Evolutionary conservation across 2,329 filamentous ascomycete species (phyloP).

Genomic region (Paracorniculantispora psalliotae): DNA sequence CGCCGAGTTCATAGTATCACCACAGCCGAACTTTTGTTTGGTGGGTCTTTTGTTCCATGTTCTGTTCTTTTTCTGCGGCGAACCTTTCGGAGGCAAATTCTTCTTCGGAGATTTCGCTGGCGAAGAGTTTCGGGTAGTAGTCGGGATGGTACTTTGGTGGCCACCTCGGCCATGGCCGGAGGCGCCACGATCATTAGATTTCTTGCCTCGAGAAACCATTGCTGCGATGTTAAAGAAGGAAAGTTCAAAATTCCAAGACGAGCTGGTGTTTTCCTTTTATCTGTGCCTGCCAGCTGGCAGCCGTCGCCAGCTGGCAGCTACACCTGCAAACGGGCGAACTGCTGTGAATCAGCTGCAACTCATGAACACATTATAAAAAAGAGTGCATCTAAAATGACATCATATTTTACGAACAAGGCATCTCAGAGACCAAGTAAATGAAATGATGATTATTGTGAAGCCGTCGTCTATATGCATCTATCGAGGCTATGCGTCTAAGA

Average conservation of each 20-base stretch:
- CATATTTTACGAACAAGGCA: no score
- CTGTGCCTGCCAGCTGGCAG: not conserved
- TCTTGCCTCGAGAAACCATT: not conserved
- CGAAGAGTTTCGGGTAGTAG: not conserved
- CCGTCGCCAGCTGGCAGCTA: conserved; percentile 18
- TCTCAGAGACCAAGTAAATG: no score
- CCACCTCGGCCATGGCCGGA: not conserved
- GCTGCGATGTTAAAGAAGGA: not conserved
- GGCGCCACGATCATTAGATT: not conserved
- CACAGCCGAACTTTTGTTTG: not conserved
- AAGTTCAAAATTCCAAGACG: not conserved
- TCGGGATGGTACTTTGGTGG: not conserved
- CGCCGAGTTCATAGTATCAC: conserved; percentile 2
- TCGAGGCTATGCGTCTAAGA: conserved; percentile 12
- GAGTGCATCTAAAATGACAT: no score
- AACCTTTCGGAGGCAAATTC: not conserved
- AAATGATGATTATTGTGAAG: no score
- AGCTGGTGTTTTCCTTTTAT: not conserved
- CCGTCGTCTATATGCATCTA: conserved; percentile 14
- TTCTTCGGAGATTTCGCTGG: not conserved
- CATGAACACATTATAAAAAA: not conserved
- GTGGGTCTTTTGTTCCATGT: not conserved
- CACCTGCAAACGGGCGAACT: not conserved
- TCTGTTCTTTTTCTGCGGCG: not conserved
- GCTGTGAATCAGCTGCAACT: not conserved